Evolutionary conservation across 1,284 basidiomycete genomes (phyloP).

Genomic region (Rhodotorula sp.): DNA sequence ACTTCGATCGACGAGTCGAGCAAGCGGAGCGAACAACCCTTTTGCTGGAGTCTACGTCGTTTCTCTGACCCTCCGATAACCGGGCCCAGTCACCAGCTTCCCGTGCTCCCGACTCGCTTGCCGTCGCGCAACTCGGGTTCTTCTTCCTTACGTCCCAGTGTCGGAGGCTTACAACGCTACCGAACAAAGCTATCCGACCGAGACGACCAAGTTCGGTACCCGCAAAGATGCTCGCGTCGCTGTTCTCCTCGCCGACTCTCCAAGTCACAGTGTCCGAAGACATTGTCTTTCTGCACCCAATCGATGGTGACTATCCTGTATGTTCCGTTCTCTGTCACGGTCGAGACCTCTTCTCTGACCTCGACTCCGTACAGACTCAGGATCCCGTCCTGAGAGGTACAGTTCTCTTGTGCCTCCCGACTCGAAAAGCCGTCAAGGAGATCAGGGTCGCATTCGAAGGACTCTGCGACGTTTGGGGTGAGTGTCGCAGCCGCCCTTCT

Average conservation of each 20-base stretch:
- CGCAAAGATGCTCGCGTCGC: conserved; percentile 13
- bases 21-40: too few species aligned
- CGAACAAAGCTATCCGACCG: too few species aligned
- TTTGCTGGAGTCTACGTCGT: too few species aligned
- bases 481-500: not conserved
- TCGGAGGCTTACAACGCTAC: too few species aligned
- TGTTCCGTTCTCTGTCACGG: not conserved
- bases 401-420: conserved; percentile 21
- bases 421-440: conserved; percentile 8
- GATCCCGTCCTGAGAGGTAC: conserved; percentile 36
- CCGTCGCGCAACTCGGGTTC: too few species aligned
- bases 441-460: conserved; percentile 36
- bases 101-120: too few species aligned
- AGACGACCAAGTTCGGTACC: too few species aligned
- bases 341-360: too few species aligned
- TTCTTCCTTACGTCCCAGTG: too few species aligned
- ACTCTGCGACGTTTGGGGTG: conserved; percentile 25
- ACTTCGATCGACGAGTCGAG: too few species aligned
- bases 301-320: conserved; percentile 13
- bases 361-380: conserved; percentile 7
- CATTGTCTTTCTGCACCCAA: conserved; percentile 22
- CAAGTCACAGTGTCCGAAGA: conserved; percentile 27
- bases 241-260: conserved; percentile 27
- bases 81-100: too few species aligned
- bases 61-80: too few species aligned